Evolutionary conservation across 352 stramenopile species (phyloP), one percentile per base, ranked within the genome.

Genomic region (Phytophthora europaea): DNA sequence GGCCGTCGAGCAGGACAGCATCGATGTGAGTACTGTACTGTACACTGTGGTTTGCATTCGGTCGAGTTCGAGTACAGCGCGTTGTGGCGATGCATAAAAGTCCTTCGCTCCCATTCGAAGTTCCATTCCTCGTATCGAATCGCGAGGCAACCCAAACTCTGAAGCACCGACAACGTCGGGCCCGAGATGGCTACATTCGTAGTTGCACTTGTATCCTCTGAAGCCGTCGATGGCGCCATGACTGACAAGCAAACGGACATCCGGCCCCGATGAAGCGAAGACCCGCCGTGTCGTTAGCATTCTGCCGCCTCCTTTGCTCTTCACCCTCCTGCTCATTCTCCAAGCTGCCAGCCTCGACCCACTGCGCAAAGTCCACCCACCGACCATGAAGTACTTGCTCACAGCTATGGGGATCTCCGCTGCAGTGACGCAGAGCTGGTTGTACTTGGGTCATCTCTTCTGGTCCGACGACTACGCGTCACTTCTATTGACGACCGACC

Each of bases 361-460:
- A 75, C 62, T 36, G n/a, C 13, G 45, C 23, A 23, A 16, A 43
- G 36, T 6, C 59, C 47, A 8, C 51, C 38, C 5, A 10, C 18
- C 59, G 47, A 8, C 34, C 38, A 73, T 74, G 65, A 78, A 74
- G 23, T 70, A 45, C 47, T 48, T 78, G 47, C 59, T 78, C 20
- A 40, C 51, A 26, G 51, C 70, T 36, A 34, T 62, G 20, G 59
- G 65, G 0, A 22, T 67, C 43, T 61, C 54, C 20, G 70, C 47
- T 23, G 60, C 70, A 20, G 31, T 74, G 52, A 54, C 65, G 2
- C 70, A 70, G 28, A 70, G 57, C 36, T 73, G 65, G 58, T 47
- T 76, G 36, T 70, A 74, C 65, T 65, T 70, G 7, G 20, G 13
- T 28, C 47, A 57, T 26, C 38, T 61, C 53, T 28, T 73, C 60